Percentiles rank a stretch among this genome's conserved stretches.
phyloP scores from a whole-genome alignment of 1,284 basidiomycete genomes.

The Violaceomyces palustris region DNA sequence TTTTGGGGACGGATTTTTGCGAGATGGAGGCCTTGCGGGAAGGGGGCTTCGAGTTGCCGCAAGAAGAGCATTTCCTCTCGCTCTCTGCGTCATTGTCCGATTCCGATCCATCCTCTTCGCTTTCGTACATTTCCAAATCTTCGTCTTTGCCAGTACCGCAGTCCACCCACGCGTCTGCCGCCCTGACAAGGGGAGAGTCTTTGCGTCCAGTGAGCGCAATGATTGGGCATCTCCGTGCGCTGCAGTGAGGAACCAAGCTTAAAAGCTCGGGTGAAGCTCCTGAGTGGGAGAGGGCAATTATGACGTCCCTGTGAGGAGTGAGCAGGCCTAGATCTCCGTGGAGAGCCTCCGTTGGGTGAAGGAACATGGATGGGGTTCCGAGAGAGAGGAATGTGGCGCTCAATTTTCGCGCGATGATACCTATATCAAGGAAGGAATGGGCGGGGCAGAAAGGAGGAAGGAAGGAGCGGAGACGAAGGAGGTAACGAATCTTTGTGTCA shows the following conservation, averaged over 20 bases:
- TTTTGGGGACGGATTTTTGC: too few relatives aligned
- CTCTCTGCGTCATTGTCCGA: background rate
- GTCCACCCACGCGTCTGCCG: constrained; percentile 51
- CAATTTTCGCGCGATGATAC: constrained; percentile 47
- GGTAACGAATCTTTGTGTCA: too few relatives aligned
- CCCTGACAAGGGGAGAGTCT: constrained; percentile 46
- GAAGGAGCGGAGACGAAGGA: too few relatives aligned
- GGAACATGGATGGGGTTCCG: constrained; percentile 52
- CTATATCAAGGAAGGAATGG: background rate
- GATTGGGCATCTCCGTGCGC: constrained; percentile 44
- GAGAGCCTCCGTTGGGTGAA: constrained; percentile 53
- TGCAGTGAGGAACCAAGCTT: constrained; percentile 49
- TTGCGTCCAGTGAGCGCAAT: constrained; percentile 51
- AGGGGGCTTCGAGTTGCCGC: too few relatives aligned
- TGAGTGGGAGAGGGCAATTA: constrained; percentile 53
- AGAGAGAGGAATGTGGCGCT: constrained; percentile 41
- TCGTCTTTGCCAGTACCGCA: constrained; percentile 46
- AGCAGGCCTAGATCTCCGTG: constrained; percentile 55
- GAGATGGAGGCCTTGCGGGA: too few relatives aligned
- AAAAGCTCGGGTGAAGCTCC: constrained; percentile 53
- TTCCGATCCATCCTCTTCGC: constrained; percentile 7
- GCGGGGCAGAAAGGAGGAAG: too few relatives aligned
- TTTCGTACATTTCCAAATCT: constrained; percentile 31
- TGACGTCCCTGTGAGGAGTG: constrained; percentile 49
- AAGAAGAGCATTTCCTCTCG: too few relatives aligned